These are phyloP conservation scores for Scedosporium aurantiacum DNA, from an alignment of 2,329 filamentous ascomycete genomes.

Conservation along the genomic window DNA sequence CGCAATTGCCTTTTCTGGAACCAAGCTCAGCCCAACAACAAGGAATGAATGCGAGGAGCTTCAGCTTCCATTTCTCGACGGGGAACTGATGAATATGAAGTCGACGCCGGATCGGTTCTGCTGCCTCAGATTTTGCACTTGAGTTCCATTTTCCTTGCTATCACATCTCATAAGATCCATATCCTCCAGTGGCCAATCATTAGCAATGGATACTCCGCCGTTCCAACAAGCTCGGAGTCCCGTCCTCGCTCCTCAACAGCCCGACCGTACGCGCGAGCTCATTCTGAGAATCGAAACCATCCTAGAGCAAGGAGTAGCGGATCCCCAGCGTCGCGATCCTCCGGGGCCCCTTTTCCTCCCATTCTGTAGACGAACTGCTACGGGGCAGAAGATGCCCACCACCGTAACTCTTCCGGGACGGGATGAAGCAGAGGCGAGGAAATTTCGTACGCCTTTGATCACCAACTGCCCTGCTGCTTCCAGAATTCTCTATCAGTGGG, in stretches of 20 bases:
- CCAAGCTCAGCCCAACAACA: no score
- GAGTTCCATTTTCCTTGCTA: background rate
- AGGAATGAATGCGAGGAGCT: no score
- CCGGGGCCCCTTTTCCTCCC: constrained; percentile 1
- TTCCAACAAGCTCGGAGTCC: background rate
- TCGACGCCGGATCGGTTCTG: no score
- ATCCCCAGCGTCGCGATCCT: constrained; percentile 3
- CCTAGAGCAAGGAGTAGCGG: constrained; percentile 19
- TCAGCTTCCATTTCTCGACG: no score
- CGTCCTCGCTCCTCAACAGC: background rate
- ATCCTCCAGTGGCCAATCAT: no score
- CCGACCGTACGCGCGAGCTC: constrained; percentile 1
- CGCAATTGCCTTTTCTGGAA: no score
- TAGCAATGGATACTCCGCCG: no score
- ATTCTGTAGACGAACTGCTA: constrained; percentile 7
- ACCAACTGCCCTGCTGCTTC: background rate
- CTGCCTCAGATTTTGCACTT: no score
- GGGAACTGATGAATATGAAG: no score
- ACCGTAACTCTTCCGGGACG: constrained; percentile 35
- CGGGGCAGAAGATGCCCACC: background rate
- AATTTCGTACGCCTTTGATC: constrained; percentile 31
- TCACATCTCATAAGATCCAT: background rate
- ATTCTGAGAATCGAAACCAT: constrained; percentile 22
- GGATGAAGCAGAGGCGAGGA: constrained; percentile 33
- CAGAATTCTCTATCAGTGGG: no score